These are phyloP conservation scores for Pythium chondricola DNA, from an alignment of 352 stramenopile species.

Conservation along the genomic window DNA sequence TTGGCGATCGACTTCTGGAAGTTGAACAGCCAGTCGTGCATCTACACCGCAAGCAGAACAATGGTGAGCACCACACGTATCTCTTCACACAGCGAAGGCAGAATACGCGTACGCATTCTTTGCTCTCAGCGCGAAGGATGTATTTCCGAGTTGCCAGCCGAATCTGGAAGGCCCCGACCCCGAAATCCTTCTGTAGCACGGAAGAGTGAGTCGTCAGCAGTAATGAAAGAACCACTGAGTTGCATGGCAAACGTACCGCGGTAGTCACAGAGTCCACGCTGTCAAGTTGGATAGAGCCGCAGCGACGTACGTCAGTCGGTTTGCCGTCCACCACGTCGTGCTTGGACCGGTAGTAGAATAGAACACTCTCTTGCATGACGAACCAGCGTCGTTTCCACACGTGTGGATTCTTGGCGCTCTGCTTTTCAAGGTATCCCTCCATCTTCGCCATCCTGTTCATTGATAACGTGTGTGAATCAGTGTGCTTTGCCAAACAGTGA, in stretches of 20 bases:
- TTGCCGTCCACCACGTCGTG: slow-evolving; percentile 52
- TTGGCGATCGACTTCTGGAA: slow-evolving; percentile 88
- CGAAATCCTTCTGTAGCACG: slow-evolving; percentile 81
- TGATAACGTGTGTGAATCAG: not conserved
- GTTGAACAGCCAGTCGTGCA: slow-evolving; percentile 87
- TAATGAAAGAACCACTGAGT: not conserved
- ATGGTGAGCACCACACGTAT: too few relatives aligned
- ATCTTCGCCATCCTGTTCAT: slow-evolving; percentile 56
- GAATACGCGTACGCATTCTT: slow-evolving; percentile 55
- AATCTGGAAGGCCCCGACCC: slow-evolving; percentile 77
- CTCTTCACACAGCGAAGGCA: too few relatives aligned
- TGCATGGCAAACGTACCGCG: slow-evolving; percentile 34
- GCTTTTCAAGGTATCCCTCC: slow-evolving; percentile 78
- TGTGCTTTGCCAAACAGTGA: not conserved
- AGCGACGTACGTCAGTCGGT: slow-evolving; percentile 48
- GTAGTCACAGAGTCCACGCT: slow-evolving; percentile 81
- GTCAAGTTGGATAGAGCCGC: slow-evolving; percentile 73
- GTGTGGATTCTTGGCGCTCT: slow-evolving; percentile 63
- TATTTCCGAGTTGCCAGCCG: slow-evolving; percentile 68
- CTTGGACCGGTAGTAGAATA: slow-evolving; percentile 78
- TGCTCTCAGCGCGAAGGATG: slow-evolving; percentile 72
- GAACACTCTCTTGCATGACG: slow-evolving; percentile 79
- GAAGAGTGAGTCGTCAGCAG: too few relatives aligned
- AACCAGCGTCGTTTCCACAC: slow-evolving; percentile 82
- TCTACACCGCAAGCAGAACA: slow-evolving; percentile 35